Conservation (phyloP, 2,329 filamentous ascomycete genomes). For the Aspergillus japonicus region DNA sequence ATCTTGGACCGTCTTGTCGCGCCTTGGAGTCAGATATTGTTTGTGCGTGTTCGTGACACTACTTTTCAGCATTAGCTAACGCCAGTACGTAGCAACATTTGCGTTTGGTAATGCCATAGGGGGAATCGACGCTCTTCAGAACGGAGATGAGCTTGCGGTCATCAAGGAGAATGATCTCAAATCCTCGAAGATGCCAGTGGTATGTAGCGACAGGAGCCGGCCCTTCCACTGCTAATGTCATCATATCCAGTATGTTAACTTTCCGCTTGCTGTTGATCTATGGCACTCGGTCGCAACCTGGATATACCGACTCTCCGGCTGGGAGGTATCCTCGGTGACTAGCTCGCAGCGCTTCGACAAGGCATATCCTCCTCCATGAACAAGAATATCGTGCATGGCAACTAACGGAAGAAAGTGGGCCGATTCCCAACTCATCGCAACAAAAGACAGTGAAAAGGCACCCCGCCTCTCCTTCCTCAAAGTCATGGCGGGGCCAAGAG, state of each 20-base stretch:
- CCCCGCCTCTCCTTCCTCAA: neutral
- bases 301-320: neutral
- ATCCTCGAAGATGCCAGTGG: neutral
- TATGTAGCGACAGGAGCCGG: too few species aligned
- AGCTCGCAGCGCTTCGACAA: neutral
- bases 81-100: neutral
- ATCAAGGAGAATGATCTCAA: neutral
- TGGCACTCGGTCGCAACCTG: neutral
- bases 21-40: neutral
- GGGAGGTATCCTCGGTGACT: neutral
- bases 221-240: too few species aligned
- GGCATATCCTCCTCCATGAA: neutral
- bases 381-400: too few species aligned
- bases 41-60: neutral
- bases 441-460: neutral
- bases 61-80: neutral
- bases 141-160: neutral
- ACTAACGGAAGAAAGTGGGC: neutral
- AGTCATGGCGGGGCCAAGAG: neutral
- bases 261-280: neutral
- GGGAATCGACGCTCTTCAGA: neutral
- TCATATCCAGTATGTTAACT: neutral
- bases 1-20: neutral
- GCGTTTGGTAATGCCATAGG: neutral
- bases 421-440: neutral